Conservation (phyloP, 2,329 filamentous ascomycete species). For the Penicillium verrucosum region DNA sequence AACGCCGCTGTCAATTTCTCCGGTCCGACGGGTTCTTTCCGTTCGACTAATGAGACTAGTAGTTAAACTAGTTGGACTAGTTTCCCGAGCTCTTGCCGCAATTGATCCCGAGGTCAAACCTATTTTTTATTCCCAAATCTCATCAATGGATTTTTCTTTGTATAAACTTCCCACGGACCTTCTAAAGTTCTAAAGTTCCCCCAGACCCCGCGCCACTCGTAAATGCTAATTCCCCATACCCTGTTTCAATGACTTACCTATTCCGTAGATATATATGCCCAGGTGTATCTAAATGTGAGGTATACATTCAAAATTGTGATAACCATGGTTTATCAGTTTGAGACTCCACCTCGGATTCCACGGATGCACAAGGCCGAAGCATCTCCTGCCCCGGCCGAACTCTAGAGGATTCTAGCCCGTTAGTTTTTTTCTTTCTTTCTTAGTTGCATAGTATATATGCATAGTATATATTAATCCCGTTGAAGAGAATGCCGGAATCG, state of each 20-base stretch:
- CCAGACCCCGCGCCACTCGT: background rate
- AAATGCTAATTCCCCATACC: background rate
- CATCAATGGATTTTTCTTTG: background rate
- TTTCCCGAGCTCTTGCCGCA: background rate
- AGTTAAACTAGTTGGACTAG: background rate
- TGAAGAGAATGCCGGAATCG: background rate
- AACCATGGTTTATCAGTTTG: background rate
- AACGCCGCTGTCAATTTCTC: conserved; percentile 2
- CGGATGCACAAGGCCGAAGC: conserved; percentile 17
- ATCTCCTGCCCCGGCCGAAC: conserved; percentile 24
- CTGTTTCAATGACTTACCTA: background rate
- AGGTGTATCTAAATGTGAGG: background rate
- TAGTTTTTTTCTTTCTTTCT: background rate
- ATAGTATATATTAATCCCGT: background rate
- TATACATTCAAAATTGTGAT: background rate
- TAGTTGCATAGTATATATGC: background rate
- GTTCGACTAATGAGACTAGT: background rate
- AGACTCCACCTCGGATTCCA: conserved; percentile 17
- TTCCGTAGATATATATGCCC: too few relatives aligned
- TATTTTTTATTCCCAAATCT: background rate
- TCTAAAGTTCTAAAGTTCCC: background rate
- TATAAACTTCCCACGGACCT: background rate
- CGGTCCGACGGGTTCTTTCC: background rate
- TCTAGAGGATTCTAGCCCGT: conserved; percentile 4
- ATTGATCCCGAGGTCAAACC: too few relatives aligned